Conservation (phyloP, 352 stramenopile genomes). For the Elongisporangium undulatum region DNA sequence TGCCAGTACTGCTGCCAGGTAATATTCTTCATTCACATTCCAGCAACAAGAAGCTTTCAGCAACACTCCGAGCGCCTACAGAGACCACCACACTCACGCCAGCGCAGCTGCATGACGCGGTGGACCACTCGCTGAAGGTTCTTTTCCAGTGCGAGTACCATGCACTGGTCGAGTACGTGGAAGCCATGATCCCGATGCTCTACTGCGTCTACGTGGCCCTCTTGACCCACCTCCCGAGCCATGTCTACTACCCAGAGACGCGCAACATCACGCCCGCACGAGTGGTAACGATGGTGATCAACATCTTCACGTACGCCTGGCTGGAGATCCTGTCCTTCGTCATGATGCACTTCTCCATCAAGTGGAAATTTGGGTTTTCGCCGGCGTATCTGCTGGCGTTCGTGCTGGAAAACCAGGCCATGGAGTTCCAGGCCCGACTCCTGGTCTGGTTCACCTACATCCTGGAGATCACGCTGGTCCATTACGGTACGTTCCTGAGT, state of each 20-base stretch:
- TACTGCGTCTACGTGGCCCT: conserved; percentile 17
- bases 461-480: conserved; percentile 18
- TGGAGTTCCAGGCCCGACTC: conserved; percentile 14
- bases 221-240: conserved; percentile 18
- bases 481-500: conserved; percentile 25
- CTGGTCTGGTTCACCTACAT: conserved; percentile 28
- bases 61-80: too few relatives aligned
- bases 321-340: conserved; percentile 20
- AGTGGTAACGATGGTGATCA: conserved; percentile 4
- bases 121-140: conserved; percentile 11
- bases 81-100: too few relatives aligned
- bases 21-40: too few relatives aligned
- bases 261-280: conserved; percentile 5
- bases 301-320: conserved; percentile 16
- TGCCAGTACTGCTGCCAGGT: too few relatives aligned
- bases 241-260: conserved; percentile 14
- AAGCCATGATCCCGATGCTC: conserved; percentile 22
- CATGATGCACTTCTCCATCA: conserved; percentile 9
- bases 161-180: conserved; percentile 29
- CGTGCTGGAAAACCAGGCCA: conserved; percentile 28
- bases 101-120: too few relatives aligned
- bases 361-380: conserved; percentile 15
- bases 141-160: conserved; percentile 36
- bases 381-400: conserved; percentile 29
- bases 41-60: too few relatives aligned